Percentiles rank a stretch among this genome's conserved stretches.
Conservation (phyloP, 2,329 filamentous ascomycete species). For the Berkeleyomyces basicola region DNA sequence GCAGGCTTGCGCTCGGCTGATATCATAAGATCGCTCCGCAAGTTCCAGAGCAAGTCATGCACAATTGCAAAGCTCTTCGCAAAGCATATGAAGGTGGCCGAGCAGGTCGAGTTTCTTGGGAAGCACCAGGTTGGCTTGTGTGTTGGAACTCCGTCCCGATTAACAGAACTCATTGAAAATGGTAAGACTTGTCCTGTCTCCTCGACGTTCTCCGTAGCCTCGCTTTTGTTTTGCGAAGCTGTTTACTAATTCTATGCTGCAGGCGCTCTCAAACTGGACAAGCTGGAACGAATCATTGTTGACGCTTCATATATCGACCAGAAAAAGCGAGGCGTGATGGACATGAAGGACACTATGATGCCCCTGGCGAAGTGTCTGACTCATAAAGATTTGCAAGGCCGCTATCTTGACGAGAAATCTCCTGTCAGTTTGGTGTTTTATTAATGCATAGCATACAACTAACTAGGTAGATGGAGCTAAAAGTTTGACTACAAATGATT, state of each 20-base stretch:
- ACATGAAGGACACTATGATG: conserved; percentile 85
- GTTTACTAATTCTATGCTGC: conserved; percentile 1
- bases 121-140: conserved; percentile 61
- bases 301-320: conserved; percentile 88
- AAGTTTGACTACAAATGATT: not conserved
- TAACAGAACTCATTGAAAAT: conserved; percentile 68
- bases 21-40: conserved; percentile 56
- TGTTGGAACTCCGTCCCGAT: conserved; percentile 71
- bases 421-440: conserved; percentile 49
- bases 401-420: conserved; percentile 44
- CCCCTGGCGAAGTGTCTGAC: conserved; percentile 62
- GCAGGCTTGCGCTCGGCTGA: conserved; percentile 79
- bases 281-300: conserved; percentile 64
- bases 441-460: conserved; percentile 21
- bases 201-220: not conserved
- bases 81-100: conserved; percentile 91
- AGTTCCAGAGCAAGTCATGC: conserved; percentile 63
- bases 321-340: conserved; percentile 85
- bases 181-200: conserved; percentile 32
- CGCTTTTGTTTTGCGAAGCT: not conserved
- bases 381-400: conserved; percentile 50
- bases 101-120: conserved; percentile 63
- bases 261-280: conserved; percentile 52
- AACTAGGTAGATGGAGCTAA: not conserved
- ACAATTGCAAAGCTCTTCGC: conserved; percentile 85